A percentile compares a stretch with the other conserved stretches of the same genome.
These are phyloP conservation scores for Coix lacrymajobi DNA, from an alignment of 176 grass and related monocot genomes.

Conservation along the genomic window DNA sequence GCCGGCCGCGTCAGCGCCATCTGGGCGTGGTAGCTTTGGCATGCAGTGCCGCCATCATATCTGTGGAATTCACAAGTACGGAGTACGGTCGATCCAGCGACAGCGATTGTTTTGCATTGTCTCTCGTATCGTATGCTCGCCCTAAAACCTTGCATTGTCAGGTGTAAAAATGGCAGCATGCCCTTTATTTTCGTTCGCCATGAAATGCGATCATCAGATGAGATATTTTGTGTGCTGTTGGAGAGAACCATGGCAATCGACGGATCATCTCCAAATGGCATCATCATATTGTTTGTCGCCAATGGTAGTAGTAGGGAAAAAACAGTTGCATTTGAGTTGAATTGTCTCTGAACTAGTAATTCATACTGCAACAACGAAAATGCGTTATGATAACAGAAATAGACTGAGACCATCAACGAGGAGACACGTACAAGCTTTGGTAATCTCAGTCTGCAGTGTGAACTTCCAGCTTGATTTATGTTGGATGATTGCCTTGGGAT, in stretches of 20 bases:
- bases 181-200: background rate
- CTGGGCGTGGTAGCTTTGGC: background rate
- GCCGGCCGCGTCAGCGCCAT: constrained; percentile 4
- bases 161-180: background rate
- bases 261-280: background rate
- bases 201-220: background rate
- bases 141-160: background rate
- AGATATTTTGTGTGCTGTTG: background rate
- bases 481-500: no score
- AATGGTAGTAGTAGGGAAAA: background rate
- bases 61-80: background rate
- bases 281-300: background rate
- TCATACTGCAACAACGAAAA: background rate
- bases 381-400: no score
- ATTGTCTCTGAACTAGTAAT: no score
- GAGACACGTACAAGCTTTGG: no score
- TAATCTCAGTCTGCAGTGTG: no score
- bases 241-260: background rate
- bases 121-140: background rate
- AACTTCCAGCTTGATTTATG: no score
- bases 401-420: no score
- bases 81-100: background rate
- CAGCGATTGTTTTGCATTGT: background rate
- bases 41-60: no score
- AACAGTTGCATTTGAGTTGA: no score